Evolutionary conservation across 441 rosid species (phyloP).

Genomic region (Populus trichocarpa): DNA sequence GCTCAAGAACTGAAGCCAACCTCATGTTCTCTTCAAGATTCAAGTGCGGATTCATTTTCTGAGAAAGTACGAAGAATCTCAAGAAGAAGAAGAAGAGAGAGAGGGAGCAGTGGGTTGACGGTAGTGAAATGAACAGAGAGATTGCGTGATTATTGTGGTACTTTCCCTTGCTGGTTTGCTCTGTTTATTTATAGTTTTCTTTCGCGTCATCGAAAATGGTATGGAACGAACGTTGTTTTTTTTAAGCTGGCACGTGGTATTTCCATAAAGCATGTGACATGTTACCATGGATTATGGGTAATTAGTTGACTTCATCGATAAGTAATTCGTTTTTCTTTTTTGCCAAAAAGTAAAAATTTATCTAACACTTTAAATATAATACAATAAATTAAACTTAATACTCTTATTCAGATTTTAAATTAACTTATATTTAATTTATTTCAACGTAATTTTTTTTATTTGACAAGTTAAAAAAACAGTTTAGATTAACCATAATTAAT

Average conservation of each 20-base stretch:
- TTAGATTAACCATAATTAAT: too few relatives aligned
- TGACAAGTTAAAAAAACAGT: too few relatives aligned
- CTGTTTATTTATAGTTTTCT: not conserved
- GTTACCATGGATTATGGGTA: not conserved
- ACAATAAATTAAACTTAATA: too few relatives aligned
- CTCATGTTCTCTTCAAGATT: slow-evolving; percentile 92
- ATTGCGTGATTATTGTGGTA: not conserved
- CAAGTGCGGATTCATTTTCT: slow-evolving; percentile 73
- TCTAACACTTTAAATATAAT: too few relatives aligned
- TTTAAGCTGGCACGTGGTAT: not conserved
- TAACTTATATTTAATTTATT: too few relatives aligned
- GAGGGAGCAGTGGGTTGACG: not conserved
- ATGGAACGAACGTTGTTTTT: not conserved
- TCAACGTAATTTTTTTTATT: too few relatives aligned
- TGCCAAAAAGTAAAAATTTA: too few relatives aligned
- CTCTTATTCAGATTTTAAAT: too few relatives aligned
- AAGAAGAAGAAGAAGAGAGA: not conserved
- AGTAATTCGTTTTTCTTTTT: too few relatives aligned
- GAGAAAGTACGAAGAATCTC: not conserved
- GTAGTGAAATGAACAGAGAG: not conserved
- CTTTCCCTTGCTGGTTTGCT: not conserved
- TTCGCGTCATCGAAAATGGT: not conserved
- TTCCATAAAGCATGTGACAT: not conserved
- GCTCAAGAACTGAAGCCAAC: slow-evolving; percentile 95
- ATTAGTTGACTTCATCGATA: not conserved